A percentile compares a stretch with the other conserved stretches of the same genome.
These are phyloP conservation scores for Mucor lusitanicus DNA, from an alignment of 371 early-diverging fungal genomes.

Conservation along the genomic window DNA sequence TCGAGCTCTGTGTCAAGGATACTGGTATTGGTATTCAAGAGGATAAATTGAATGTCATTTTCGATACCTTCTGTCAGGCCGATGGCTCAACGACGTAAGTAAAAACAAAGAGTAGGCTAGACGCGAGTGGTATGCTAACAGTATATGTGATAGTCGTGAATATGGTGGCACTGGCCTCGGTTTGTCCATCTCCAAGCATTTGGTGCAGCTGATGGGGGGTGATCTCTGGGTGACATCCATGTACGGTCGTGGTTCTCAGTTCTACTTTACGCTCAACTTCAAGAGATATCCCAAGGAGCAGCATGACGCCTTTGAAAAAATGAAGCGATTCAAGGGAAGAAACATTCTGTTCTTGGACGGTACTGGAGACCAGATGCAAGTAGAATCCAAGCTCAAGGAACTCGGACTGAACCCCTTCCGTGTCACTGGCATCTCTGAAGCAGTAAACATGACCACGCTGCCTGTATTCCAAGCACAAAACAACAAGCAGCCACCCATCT, in stretches of 20 bases:
- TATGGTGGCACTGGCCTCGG: constrained; percentile 89
- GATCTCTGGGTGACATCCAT: constrained; percentile 74
- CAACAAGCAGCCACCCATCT: constrained; percentile 37
- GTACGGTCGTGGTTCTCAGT: constrained; percentile 70
- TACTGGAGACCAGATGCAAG: constrained; percentile 37
- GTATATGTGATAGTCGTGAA: constrained; percentile 51
- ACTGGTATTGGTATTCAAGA: constrained; percentile 86
- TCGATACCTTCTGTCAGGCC: constrained; percentile 84
- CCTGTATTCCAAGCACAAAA: constrained; percentile 27
- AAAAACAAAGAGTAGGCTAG: too few species aligned
- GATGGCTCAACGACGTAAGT: constrained; percentile 77
- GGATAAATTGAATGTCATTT: constrained; percentile 73
- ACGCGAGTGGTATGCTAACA: too few species aligned
- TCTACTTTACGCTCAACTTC: constrained; percentile 69
- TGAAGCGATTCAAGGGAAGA: constrained; percentile 46
- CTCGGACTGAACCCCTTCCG: constrained; percentile 46
- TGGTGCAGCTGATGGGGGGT: constrained; percentile 82
- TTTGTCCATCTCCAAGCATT: constrained; percentile 74
- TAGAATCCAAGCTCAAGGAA: constrained; percentile 33
- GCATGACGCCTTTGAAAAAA: constrained; percentile 35
- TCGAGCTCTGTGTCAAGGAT: constrained; percentile 76
- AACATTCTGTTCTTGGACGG: constrained; percentile 56
- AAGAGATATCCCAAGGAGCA: constrained; percentile 14
- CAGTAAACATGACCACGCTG: constrained; percentile 31
- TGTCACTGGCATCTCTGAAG: constrained; percentile 48